Base-by-base conservation (phyloP, 192 early-diverging fungal genomes). In the Backusella liffmaniae region DNA sequence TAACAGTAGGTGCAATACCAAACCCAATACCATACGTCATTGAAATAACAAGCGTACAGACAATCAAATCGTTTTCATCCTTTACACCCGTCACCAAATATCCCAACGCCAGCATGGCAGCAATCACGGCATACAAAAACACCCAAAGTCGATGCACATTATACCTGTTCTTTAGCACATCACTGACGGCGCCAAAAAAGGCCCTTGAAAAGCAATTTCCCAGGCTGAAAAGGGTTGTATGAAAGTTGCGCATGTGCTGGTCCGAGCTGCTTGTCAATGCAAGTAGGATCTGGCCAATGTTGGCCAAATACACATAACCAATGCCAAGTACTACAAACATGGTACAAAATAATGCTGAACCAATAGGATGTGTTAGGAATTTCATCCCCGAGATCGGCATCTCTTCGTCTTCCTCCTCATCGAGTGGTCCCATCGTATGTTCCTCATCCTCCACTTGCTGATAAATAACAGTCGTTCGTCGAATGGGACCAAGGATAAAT, bases 91-190 rank as follows among this genome's bases (percentile, higher is more conserved):
- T 66, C 1, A 81, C 76, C 44, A 62, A n/a, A 37, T 80, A 80
- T 8, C 70, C 8, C 39, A 69, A 13, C 15, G 56, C 65, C n/a
- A 46, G 32, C 15, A 70, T 29, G 30, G 77, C 66, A 0, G 39
- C 51, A 1, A 81, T 9, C 9, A 77, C 26, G 0, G 73, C 76
- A 10, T 56, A 13, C 26, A 73, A 73, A 46, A 77, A 77, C 21
- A 81, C 68, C 80, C 80, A 81, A 18, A 81, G 30, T 1, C 80
- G 80, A 46, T 77, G 80, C 16, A 81, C 32, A 10, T 73, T 70
- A 41, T 72, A 77, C 23, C 34, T 36, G 21, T 46, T 59, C 13
- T 77, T 81, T n/a, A 77, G 41, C 12, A 74, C 16, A 72, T 81
- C 80, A 32, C 76, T 77, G 15, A 74, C 4, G 0, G 73, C 59